These are phyloP conservation scores for Yamadazyma dendronema DNA, from an alignment of 1,139 yeast genomes.

Conservation along the genomic window DNA sequence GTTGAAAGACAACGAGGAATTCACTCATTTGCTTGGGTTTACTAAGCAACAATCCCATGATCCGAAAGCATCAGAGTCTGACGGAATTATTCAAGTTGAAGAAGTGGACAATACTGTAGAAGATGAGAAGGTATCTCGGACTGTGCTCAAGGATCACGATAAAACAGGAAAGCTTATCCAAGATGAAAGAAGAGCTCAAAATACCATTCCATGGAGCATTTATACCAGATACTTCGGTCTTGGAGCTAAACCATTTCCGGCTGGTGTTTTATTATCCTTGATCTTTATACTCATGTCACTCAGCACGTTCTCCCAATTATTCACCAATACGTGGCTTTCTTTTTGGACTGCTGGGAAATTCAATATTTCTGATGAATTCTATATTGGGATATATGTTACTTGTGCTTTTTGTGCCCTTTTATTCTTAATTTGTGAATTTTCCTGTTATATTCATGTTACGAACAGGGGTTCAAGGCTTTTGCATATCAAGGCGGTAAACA, in stretches of 20 bases:
- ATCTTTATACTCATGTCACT: slow-evolving; percentile 23
- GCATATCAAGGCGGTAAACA: slow-evolving; percentile 22
- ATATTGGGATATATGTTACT: slow-evolving; percentile 71
- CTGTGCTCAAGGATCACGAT: slow-evolving; percentile 9
- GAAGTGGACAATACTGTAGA: slow-evolving; percentile 16
- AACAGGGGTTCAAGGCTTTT: slow-evolving; percentile 47
- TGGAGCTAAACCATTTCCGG: slow-evolving; percentile 53
- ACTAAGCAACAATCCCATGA: slow-evolving; percentile 25
- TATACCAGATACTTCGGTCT: slow-evolving; percentile 48
- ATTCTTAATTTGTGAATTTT: slow-evolving; percentile 42
- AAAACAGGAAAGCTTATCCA: slow-evolving; percentile 28
- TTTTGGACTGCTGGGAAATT: slow-evolving; percentile 74
- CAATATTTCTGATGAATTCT: slow-evolving; percentile 48
- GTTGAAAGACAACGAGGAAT: slow-evolving; percentile 46
- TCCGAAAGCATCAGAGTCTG: slow-evolving; percentile 2
- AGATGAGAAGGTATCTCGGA: slow-evolving; percentile 5
- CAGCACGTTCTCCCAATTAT: slow-evolving; percentile 58
- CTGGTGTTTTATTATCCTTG: slow-evolving; percentile 15
- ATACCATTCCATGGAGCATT: slow-evolving; percentile 28
- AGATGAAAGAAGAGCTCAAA: slow-evolving; percentile 41
- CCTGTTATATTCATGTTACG: slow-evolving; percentile 48
- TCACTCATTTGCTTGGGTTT: slow-evolving; percentile 52
- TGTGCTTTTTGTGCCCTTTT: slow-evolving; percentile 42
- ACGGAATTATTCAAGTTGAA: slow-evolving; percentile 11
- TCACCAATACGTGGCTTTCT: slow-evolving; percentile 80